A percentile compares a stretch with the other conserved stretches of the same genome.
Evolutionary conservation across 306 rosid species (phyloP).

Genomic region (Prunus persica): Prunus_persica_NCBIv2 NC_034009.1:29106001-29106500

Average conservation of each 20-base stretch:
- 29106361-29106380: background rate
- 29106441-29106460: background rate
- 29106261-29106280: background rate
- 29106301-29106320: background rate
- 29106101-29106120: slow-evolving; percentile 2
- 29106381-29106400: slow-evolving; percentile 5
- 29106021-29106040: background rate
- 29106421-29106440: background rate
- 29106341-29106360: background rate
- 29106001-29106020: no score
- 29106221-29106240: slow-evolving; percentile 63
- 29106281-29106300: background rate
- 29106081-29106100: slow-evolving; percentile 2
- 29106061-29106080: background rate
- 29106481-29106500: background rate
- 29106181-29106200: slow-evolving; percentile 96
- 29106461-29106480: background rate
- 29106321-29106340: background rate
- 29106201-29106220: slow-evolving; percentile 92
- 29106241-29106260: background rate
- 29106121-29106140: slow-evolving; percentile 15
- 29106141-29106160: slow-evolving; percentile 52
- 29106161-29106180: slow-evolving; percentile 73
- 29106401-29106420: slow-evolving; percentile 17
- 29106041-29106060: background rate